Base-by-base conservation (phyloP, 345 rosid genomes). In the Mercurialis annua region DNA sequence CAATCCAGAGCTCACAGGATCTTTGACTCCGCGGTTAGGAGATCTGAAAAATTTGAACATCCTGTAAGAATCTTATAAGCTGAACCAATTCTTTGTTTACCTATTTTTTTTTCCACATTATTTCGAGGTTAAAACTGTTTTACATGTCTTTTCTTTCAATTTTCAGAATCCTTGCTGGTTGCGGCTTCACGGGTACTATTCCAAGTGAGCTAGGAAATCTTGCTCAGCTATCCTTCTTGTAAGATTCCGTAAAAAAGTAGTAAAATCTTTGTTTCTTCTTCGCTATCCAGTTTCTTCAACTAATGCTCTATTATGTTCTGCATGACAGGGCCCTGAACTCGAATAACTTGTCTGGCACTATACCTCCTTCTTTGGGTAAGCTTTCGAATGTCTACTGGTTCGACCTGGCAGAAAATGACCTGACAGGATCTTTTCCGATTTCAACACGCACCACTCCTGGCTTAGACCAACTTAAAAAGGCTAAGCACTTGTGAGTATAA, bases 401-500 rank as follows among this genome's bases (percentile, higher is more conserved):
- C 34, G 99, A 94, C 79, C 80, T 94, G 18, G 91, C 97, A 57
- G 96, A 87, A 62, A 94, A 94, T 76, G 91, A 86, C 59, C 62
- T 94, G 77, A 80, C 90, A 21, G 99, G 97, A 74, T 26, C 82
- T 4, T 69, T 91, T 76, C 99, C 99, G 10, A 74, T 89, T 34
- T 89, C 96, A 34, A 82, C 86, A 26, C 55, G 44, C 46, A 71
- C 67, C 0, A 66, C 78, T 64, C 92, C 92, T 3, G 96, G 99
- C 66, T 76, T 94, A 76, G 95, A 91, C 79, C 86, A 66, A 54
- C 92, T 94, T 61, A 75, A 79, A 65, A 79, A 83, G 62, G 86
- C 91, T 66, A 89, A 87, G 73, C 99, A 94, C 84, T 91, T 94
- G 99, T 94, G 78, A 84, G 95, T 71, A 46, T 31, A n/a, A 40